phyloP scores from a whole-genome alignment of 164 flowering plant species.

The Litsea cubeba region DNA sequence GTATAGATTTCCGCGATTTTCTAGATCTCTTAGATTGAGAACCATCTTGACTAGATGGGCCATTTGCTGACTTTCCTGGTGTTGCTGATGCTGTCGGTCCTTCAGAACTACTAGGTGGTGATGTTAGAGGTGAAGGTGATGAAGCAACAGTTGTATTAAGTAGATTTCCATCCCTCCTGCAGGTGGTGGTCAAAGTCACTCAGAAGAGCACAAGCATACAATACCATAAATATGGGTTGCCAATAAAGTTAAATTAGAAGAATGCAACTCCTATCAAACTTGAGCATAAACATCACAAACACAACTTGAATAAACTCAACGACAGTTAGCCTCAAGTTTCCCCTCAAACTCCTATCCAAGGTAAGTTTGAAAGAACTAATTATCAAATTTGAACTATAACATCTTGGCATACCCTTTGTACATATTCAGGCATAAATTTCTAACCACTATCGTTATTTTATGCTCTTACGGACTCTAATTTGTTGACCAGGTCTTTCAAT shows the following conservation, averaged over 20 bases:
- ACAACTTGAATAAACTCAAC: no score
- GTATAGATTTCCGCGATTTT: conserved; percentile 26
- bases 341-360: no score
- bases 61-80: conserved; percentile 25
- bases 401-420: no score
- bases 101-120: conserved; percentile 28
- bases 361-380: no score
- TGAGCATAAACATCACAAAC: no score
- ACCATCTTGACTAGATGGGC: conserved; percentile 27
- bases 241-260: background rate
- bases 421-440: no score
- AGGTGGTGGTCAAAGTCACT: conserved; percentile 7
- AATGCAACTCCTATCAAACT: background rate
- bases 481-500: no score
- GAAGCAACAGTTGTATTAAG: conserved; percentile 53
- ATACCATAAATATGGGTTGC: background rate
- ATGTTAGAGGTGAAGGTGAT: conserved; percentile 28
- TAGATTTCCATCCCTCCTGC: conserved; percentile 84
- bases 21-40: conserved; percentile 14
- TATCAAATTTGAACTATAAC: no score
- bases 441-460: no score
- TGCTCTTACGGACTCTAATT: no score
- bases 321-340: no score
- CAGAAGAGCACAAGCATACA: background rate
- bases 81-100: conserved; percentile 34